These are phyloP conservation scores for Candida sanyaensis DNA, from an alignment of 1,139 yeast genomes.

Conservation along the genomic window DNA sequence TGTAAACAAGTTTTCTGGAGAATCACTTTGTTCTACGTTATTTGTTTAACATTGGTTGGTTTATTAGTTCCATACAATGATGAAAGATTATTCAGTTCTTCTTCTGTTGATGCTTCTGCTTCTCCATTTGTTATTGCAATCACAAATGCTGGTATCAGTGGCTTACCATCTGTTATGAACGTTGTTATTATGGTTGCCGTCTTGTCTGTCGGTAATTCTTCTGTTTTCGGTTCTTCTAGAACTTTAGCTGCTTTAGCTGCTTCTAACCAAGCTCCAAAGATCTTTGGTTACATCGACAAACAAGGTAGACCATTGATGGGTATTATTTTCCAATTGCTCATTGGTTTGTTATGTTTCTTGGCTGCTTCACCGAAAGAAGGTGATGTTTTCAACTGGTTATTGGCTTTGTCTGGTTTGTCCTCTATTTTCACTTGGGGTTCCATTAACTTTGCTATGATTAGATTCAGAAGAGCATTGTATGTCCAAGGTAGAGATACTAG, in stretches of 20 bases:
- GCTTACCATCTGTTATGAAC: constrained; percentile 50
- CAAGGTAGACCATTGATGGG: constrained; percentile 75
- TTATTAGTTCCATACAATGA: constrained; percentile 45
- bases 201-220: constrained; percentile 52
- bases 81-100: constrained; percentile 29
- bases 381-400: constrained; percentile 75
- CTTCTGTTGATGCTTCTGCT: constrained; percentile 45
- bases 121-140: constrained; percentile 53
- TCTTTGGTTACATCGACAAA: constrained; percentile 72
- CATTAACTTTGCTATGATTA: constrained; percentile 71
- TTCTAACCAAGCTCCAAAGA: constrained; percentile 77
- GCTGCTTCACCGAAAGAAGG: constrained; percentile 69
- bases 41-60: constrained; percentile 45
- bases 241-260: constrained; percentile 80
- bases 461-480: constrained; percentile 75
- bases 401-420: constrained; percentile 81
- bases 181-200: constrained; percentile 49
- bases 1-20: constrained; percentile 52
- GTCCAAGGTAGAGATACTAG: constrained; percentile 62
- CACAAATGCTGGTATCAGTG: constrained; percentile 41
- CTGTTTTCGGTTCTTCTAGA: constrained; percentile 77
- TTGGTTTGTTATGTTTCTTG: constrained; percentile 72
- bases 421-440: constrained; percentile 86
- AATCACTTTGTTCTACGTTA: constrained; percentile 44
- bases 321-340: constrained; percentile 51